Base-by-base conservation (phyloP, 805 yeast species). In the Candida piceae region DNA sequence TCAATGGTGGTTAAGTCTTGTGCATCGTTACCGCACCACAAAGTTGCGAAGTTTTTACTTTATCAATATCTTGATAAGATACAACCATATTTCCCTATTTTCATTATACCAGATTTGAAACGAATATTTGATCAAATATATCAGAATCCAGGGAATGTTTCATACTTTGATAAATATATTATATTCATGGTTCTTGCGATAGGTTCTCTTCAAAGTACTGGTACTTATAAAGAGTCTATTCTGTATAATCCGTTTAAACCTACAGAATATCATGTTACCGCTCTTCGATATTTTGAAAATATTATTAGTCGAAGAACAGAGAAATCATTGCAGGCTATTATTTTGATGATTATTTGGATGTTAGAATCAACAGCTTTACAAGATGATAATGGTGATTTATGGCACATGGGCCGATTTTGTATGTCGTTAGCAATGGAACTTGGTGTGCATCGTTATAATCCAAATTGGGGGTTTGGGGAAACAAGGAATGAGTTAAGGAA, bases 341-440 rank as follows among this genome's bases (percentile, higher is more conserved):
- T 50, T 10, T 32, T 52, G n/a, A 39, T 49, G 29, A 42, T 47
- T 7, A 35, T 52, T 4, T 50, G 57, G 55, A 45, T 45, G 37
- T 34, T 46, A 5, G 44, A 47, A 31, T 42, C 54, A 1, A 45
- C 36, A 34, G 45, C 52, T 7, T 24, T 50, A 9, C 39, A 44
- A 18, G 55, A 52, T 31, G 55, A 50, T 34, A 46, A 45, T 28
- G 57, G 57, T 1, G 57, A 52, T 29, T 33, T 52, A 21, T 52
- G 57, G 57, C 48, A 50, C 30, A 28, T 52, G 33, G 41, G 51
- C 16, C 40, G 55, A 23, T 52, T 45, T 32, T 42, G 49, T 21
- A 49, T 52, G 54, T 50, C 57, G 3, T 35, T 52, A 5, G 57
- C 57, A 4, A 50, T 50, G 57, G 57, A 52, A 30, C 35, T 52